These are phyloP conservation scores for Fraxinus nigra DNA, from an alignment of 305 asterid genomes.

Conservation along the genomic window DNA sequence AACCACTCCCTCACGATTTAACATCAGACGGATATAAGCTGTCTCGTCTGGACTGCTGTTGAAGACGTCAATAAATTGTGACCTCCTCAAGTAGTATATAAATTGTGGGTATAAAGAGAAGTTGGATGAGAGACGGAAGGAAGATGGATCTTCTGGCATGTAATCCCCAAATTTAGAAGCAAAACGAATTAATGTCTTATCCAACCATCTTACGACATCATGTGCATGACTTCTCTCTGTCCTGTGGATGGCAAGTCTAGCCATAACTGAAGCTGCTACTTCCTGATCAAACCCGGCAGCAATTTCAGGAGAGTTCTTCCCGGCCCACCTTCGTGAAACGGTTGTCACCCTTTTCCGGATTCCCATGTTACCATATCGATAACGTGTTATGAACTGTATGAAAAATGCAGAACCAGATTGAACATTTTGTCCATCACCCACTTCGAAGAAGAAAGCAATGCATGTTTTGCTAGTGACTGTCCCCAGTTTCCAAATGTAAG, in stretches of 20 bases:
- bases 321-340: constrained; percentile 89
- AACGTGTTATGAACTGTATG: constrained; percentile 74
- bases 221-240: constrained; percentile 37
- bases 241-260: constrained; percentile 66
- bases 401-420: constrained; percentile 76
- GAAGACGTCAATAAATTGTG: constrained; percentile 86
- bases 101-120: constrained; percentile 87
- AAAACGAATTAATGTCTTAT: constrained; percentile 58
- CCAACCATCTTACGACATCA: constrained; percentile 82
- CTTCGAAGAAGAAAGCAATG: constrained; percentile 75
- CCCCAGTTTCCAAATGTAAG: constrained; percentile 74
- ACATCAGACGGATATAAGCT: constrained; percentile 68
- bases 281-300: constrained; percentile 91
- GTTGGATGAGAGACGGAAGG: constrained; percentile 71
- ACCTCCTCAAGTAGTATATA: constrained; percentile 81
- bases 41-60: constrained; percentile 90
- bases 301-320: constrained; percentile 66
- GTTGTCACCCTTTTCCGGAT: constrained; percentile 74
- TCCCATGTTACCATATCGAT: constrained; percentile 68
- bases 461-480: constrained; percentile 69
- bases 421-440: constrained; percentile 55
- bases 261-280: constrained; percentile 90
- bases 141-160: constrained; percentile 77
- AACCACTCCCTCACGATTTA: constrained; percentile 88
- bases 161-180: constrained; percentile 88